These are phyloP conservation scores for Polygonum aviculare DNA, from an alignment of 148 eudicot genomes.

Conservation along the genomic window DNA sequence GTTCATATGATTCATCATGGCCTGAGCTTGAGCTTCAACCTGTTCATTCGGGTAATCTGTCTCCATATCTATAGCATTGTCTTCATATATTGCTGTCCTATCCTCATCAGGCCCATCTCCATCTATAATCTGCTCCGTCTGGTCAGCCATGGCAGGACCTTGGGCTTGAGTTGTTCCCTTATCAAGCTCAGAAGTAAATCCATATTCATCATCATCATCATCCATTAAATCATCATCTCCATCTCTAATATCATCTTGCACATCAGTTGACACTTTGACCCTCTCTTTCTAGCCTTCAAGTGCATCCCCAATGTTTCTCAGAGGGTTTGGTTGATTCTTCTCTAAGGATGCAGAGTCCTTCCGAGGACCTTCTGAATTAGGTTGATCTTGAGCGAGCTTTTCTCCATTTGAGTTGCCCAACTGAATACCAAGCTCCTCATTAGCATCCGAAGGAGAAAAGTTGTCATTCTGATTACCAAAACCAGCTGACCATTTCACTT, in stretches of 20 bases:
- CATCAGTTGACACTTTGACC: slow-evolving; percentile 69
- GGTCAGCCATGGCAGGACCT: slow-evolving; percentile 84
- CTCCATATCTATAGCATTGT: slow-evolving; percentile 34
- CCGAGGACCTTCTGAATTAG: slow-evolving; percentile 38
- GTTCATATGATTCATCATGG: slow-evolving; percentile 23
- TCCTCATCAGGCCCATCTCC: slow-evolving; percentile 50
- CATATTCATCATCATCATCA: slow-evolving; percentile 64
- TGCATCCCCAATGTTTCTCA: slow-evolving; percentile 77
- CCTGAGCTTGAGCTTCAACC: slow-evolving; percentile 27
- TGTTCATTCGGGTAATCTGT: slow-evolving; percentile 22
- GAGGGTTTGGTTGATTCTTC: slow-evolving; percentile 76
- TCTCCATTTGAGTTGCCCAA: slow-evolving; percentile 50
- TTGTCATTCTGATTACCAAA: slow-evolving; percentile 39
- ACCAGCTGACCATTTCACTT: slow-evolving; percentile 43
- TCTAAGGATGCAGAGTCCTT: slow-evolving; percentile 34
- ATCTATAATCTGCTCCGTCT: slow-evolving; percentile 40
- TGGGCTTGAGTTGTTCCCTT: slow-evolving; percentile 81
- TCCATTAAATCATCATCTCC: slow-evolving; percentile 43
- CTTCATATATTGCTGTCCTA: slow-evolving; percentile 16
- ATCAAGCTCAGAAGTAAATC: slow-evolving; percentile 64
- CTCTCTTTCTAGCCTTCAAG: slow-evolving; percentile 94
- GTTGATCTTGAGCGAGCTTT: slow-evolving; percentile 38
- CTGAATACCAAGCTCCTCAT: slow-evolving; percentile 39
- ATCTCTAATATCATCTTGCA: slow-evolving; percentile 33
- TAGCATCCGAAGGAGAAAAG: slow-evolving; percentile 50